Conservation (phyloP, 2,329 filamentous ascomycete genomes). For the Paecilomyces dactylethromorphus region DNA sequence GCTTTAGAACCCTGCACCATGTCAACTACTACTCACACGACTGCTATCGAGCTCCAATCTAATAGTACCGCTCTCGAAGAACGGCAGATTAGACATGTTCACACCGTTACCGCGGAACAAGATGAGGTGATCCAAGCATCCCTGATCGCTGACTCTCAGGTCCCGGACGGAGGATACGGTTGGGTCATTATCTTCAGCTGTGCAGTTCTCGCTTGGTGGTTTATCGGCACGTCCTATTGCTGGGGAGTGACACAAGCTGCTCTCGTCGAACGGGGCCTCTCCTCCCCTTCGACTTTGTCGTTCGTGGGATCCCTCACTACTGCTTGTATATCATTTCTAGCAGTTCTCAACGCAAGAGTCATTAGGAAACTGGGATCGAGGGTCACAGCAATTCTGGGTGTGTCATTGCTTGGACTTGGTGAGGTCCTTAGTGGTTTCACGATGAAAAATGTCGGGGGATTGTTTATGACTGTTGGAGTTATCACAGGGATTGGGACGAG, state of each 20-base stretch:
- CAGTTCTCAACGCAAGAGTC: constrained; percentile 47
- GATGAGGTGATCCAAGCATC: constrained; percentile 39
- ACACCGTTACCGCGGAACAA: constrained; percentile 1
- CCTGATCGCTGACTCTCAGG: constrained; percentile 38
- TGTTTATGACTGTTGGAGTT: constrained; percentile 46
- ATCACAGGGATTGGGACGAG: constrained; percentile 41
- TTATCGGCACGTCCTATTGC: constrained; percentile 49
- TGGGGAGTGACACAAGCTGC: constrained; percentile 58
- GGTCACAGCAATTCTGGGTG: constrained; percentile 42
- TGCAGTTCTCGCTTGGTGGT: constrained; percentile 50
- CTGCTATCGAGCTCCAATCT: constrained; percentile 8
- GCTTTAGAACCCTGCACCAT: not conserved
- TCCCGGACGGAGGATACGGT: constrained; percentile 6
- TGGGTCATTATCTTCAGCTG: constrained; percentile 43
- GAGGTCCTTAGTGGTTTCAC: constrained; percentile 45
- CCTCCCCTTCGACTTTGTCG: constrained; percentile 47
- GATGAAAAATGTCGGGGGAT: constrained; percentile 37
- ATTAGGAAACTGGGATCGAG: constrained; percentile 46
- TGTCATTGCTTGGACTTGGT: constrained; percentile 45
- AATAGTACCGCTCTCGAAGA: constrained; percentile 1
- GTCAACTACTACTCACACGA: not conserved
- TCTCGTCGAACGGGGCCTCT: constrained; percentile 44
- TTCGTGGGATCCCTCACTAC: constrained; percentile 53
- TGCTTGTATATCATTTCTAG: constrained; percentile 46
- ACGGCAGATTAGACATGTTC: not conserved